phyloP scores from a whole-genome alignment of 2,329 filamentous ascomycete species.

The Myrmaecium sp. region DNA sequence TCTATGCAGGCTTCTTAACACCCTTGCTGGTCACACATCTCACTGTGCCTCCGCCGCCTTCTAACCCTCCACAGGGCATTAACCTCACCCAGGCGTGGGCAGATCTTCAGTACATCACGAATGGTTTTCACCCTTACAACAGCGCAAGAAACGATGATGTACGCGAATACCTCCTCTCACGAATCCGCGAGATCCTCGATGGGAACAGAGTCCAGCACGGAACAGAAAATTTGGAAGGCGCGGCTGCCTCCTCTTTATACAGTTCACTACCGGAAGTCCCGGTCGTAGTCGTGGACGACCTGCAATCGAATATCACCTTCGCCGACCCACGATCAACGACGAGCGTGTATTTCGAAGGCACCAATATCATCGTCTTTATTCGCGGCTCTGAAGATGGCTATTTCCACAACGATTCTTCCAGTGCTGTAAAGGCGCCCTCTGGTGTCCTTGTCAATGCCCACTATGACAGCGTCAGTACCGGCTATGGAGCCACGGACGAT shows the following conservation, averaged over 20 bases:
- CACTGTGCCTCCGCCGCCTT: conserved; percentile 41
- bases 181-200: conserved; percentile 53
- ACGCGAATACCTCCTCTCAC: conserved; percentile 54
- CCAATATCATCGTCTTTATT: conserved; percentile 83
- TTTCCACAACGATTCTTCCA: conserved; percentile 20
- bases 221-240: conserved; percentile 15
- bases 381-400: conserved; percentile 57
- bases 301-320: conserved; percentile 60
- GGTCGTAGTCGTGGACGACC: conserved; percentile 63
- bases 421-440: conserved; percentile 35
- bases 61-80: conserved; percentile 39
- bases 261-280: too few species aligned
- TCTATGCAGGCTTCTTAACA: conserved; percentile 65
- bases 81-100: conserved; percentile 76
- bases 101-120: conserved; percentile 61
- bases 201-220: conserved; percentile 38
- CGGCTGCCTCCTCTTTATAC: too few species aligned
- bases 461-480: conserved; percentile 84
- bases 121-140: conserved; percentile 75
- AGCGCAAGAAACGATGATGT: conserved; percentile 68
- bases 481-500: conserved; percentile 86
- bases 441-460: conserved; percentile 90
- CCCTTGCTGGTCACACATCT: conserved; percentile 60
- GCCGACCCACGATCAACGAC: conserved; percentile 29
- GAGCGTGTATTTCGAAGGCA: conserved; percentile 75